These are phyloP conservation scores for Helotiales sp. DNA, from an alignment of 2,329 filamentous ascomycete genomes.

Conservation along the genomic window DNA sequence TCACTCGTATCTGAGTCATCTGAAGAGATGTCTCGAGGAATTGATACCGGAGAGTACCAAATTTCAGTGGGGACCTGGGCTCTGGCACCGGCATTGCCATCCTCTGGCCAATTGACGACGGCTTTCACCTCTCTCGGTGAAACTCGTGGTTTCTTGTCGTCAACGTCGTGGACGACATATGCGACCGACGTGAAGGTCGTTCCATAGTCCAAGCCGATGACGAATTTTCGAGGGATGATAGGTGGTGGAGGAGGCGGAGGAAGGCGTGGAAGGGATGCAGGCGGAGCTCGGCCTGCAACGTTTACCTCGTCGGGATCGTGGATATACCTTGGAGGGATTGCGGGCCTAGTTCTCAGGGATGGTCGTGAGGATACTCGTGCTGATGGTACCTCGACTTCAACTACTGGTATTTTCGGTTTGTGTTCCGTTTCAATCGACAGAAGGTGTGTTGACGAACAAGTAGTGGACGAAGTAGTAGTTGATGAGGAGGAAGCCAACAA, in stretches of 20 bases:
- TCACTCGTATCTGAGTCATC: background rate
- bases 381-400: too few relatives aligned
- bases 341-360: too few relatives aligned
- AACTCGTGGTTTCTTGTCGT: conserved; percentile 6
- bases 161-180: conserved; percentile 14
- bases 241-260: background rate
- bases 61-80: conserved; percentile 33
- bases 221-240: conserved; percentile 10
- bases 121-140: conserved; percentile 21
- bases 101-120: conserved; percentile 32
- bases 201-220: conserved; percentile 29
- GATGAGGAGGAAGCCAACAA: background rate
- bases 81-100: conserved; percentile 7
- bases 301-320: too few relatives aligned
- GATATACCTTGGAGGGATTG: too few relatives aligned
- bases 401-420: too few relatives aligned
- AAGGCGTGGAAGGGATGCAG: background rate
- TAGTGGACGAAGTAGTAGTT: too few relatives aligned
- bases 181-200: conserved; percentile 31
- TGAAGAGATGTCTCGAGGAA: background rate
- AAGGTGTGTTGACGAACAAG: too few relatives aligned
- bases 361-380: too few relatives aligned
- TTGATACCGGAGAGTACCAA: conserved; percentile 29
- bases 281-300: background rate
- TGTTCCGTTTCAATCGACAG: too few relatives aligned